Percentiles rank a stretch among this genome's conserved stretches.
These are phyloP conservation scores for Strobilomyces confusus DNA, from an alignment of 768 basidiomycete species.

Conservation along the genomic window DNA sequence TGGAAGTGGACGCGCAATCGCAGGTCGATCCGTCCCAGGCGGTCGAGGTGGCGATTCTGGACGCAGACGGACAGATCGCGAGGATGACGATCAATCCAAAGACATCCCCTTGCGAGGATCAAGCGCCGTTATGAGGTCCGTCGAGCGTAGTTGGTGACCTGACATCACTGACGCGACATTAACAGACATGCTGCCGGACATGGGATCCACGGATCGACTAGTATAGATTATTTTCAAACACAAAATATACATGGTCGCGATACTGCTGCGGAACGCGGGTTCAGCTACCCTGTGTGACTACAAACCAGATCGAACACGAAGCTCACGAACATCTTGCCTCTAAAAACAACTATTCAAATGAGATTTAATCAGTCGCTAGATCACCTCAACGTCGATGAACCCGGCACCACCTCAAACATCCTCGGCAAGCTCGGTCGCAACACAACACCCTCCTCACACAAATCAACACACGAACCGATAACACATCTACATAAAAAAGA, in stretches of 20 bases:
- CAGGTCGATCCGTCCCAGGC: conserved; percentile 34
- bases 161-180: background rate
- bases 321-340: background rate
- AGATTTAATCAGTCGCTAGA: background rate
- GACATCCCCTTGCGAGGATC: background rate
- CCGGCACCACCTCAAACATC: background rate
- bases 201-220: background rate
- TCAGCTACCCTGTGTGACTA: background rate
- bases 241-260: background rate
- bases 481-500: background rate
- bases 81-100: conserved; percentile 47
- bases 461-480: conserved; percentile 7
- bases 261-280: background rate
- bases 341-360: too few relatives aligned
- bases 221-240: background rate
- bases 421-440: background rate
- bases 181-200: too few relatives aligned
- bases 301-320: background rate
- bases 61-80: conserved; percentile 66
- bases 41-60: conserved; percentile 67
- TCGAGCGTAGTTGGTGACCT: background rate
- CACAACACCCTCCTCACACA: conserved; percentile 1
- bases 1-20: conserved; percentile 23
- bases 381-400: background rate
- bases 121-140: background rate